phyloP scores from a whole-genome alignment of 148 eudicot species.

The Chenopodium formosanum region DNA sequence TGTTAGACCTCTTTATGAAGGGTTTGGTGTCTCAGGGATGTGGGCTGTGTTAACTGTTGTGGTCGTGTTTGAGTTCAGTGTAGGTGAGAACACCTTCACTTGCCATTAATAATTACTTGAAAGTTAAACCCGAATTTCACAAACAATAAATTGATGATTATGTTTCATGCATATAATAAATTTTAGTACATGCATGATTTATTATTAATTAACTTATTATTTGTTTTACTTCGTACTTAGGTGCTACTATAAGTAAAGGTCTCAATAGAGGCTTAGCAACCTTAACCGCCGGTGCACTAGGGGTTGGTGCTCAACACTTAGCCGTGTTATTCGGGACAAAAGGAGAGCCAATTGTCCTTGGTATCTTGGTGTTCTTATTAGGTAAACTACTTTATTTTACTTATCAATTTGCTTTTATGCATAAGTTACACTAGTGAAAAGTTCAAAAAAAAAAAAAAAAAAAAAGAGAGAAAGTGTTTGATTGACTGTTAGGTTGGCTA shows the following conservation, averaged over 20 bases:
- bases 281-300: slow-evolving; percentile 35
- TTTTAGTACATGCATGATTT: too few species aligned
- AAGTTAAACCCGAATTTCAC: too few species aligned
- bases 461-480: not conserved
- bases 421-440: not conserved
- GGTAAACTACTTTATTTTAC: slow-evolving; percentile 8
- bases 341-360: slow-evolving; percentile 35
- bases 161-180: too few species aligned
- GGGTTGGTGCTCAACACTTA: slow-evolving; percentile 37
- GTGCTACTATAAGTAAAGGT: slow-evolving; percentile 44
- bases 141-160: too few species aligned
- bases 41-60: slow-evolving; percentile 42
- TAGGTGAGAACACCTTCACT: slow-evolving; percentile 17
- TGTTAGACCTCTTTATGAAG: slow-evolving; percentile 31
- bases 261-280: slow-evolving; percentile 43
- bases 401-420: not conserved
- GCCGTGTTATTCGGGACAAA: slow-evolving; percentile 32
- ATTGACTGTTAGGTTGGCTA: not conserved
- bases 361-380: slow-evolving; percentile 33
- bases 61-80: slow-evolving; percentile 35
- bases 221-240: slow-evolving; percentile 5
- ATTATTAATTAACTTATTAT: too few species aligned
- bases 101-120: not conserved
- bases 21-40: slow-evolving; percentile 37
- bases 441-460: not conserved